phyloP scores from a whole-genome alignment of 2,329 filamentous ascomycete genomes.

The Thermomyces lanuginosus region DNA sequence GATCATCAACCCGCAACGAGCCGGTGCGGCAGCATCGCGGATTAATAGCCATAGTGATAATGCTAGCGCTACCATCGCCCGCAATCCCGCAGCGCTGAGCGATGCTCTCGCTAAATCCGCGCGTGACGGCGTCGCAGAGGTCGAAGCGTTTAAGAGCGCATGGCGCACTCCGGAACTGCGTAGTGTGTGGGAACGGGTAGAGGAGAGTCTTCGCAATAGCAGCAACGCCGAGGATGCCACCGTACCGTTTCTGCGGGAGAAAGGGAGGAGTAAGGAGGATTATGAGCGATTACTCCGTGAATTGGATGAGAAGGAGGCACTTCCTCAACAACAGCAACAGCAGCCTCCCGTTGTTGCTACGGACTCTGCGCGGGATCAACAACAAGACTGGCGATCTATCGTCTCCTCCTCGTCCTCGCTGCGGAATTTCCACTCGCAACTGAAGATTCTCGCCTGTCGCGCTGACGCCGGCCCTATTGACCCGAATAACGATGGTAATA shows the following conservation, averaged over 20 bases:
- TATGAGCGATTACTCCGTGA: constrained; percentile 21
- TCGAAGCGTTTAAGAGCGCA: constrained; percentile 22
- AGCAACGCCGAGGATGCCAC: too few species aligned
- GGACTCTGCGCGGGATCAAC: too few species aligned
- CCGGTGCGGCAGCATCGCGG: constrained; percentile 8
- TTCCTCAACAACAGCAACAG: too few species aligned
- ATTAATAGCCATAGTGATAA: too few species aligned
- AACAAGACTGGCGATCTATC: too few species aligned
- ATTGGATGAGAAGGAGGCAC: constrained; percentile 14
- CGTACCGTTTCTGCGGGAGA: constrained; percentile 20
- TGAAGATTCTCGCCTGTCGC: too few species aligned
- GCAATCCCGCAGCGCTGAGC: constrained; percentile 21
- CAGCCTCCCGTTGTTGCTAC: too few species aligned
- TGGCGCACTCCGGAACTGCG: constrained; percentile 27
- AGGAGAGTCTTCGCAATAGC: constrained; percentile 20
- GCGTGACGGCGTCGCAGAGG: constrained; percentile 19
- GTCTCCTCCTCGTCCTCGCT: too few species aligned
- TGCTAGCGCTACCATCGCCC: too few species aligned
- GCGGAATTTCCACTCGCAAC: too few species aligned
- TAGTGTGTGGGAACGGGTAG: constrained; percentile 22
- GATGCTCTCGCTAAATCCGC: constrained; percentile 20
- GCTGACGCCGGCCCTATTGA: too few species aligned
- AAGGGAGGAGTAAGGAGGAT: constrained; percentile 25
- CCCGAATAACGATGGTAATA: too few species aligned
- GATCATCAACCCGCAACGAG: constrained; percentile 19